Evolutionary conservation across 495 filamentous ascomycete species (phyloP), one percentile per base, ranked within the genome.

Genomic region (Penicillium longicatenatum): DNA sequence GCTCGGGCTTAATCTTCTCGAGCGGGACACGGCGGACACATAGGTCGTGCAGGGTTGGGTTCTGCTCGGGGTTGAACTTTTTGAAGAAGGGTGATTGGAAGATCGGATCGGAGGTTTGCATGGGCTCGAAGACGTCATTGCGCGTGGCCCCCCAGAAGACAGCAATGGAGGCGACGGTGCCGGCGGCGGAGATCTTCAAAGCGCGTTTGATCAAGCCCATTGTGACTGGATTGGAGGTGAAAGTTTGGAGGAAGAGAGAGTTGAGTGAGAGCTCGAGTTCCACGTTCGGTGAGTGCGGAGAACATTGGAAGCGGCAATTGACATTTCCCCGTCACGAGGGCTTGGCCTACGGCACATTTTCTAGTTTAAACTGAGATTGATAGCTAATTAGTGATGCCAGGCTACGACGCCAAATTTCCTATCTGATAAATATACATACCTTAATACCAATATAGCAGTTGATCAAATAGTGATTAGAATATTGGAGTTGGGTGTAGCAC

Each of bases 1-100:
- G 73, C 55, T 84, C 75, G 3, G 89, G 85, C 53, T 82, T 81
- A 42, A 92, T 84, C 65, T 85, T 82, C 33, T 65, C 67, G 26
- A 92, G 70, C 0, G 85, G 84, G 12, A 92, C 79, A 33, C 73
- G 75, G 60, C 86, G 82, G 49, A 88, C 66, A 53, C 80, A 85
- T 17, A 87, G 61, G 62, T 92, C 89, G 54, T 87, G 80, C 11
- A 79, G 78, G 0, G 79, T 75, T 0, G 86, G 79, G 72, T 88
- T 89, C 21, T 74, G 65, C 44, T 82, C 79, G 7, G 84, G 82
- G 65, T 92, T 92, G 68, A 81, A 78, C 48, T 77, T 80, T 5
- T 70, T 63, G 72, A 80, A 87, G 54, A 76, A 67, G 39, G 77
- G 67, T 30, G 83, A 82, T 57, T 71, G 71, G 76, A 86, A 85